Conservation (phyloP, 1,284 basidiomycete genomes). For the Fomitopsis betulina region DNA sequence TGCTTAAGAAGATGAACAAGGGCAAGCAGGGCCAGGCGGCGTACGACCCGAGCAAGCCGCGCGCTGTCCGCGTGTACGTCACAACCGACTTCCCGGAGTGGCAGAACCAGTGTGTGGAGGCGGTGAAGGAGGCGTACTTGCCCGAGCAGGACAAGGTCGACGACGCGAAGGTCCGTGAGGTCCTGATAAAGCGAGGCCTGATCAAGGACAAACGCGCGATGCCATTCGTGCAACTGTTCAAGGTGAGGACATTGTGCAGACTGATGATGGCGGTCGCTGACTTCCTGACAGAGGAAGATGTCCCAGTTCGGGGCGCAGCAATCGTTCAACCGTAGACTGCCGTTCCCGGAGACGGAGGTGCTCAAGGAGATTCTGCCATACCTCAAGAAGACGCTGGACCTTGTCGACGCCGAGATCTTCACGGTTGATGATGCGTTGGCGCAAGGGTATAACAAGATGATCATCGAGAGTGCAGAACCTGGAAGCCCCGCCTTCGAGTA, state of each 20-base stretch:
- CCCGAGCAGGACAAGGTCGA: conserved; percentile 67
- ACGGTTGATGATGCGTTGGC: conserved; percentile 68
- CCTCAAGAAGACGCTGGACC: conserved; percentile 78
- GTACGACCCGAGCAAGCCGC: conserved; percentile 83
- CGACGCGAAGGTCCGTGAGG: conserved; percentile 75
- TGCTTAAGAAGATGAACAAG: conserved; percentile 76
- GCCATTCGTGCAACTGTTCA: conserved; percentile 93
- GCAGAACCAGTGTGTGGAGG: conserved; percentile 83
- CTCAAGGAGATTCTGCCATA: conserved; percentile 75
- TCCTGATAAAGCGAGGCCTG: conserved; percentile 72
- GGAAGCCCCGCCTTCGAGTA: conserved; percentile 85
- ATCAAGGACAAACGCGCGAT: conserved; percentile 96
- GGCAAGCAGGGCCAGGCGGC: conserved; percentile 48
- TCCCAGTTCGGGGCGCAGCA: conserved; percentile 72
- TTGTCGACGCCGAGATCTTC: conserved; percentile 69
- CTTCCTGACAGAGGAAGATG: conserved; percentile 62
- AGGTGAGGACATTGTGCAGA: conserved; percentile 45
- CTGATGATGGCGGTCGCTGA: background rate
- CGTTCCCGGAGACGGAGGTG: conserved; percentile 84
- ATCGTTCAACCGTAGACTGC: conserved; percentile 85
- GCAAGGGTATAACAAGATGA: conserved; percentile 57
- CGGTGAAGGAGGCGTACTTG: conserved; percentile 71
- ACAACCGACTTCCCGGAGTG: conserved; percentile 91
- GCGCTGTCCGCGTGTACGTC: conserved; percentile 85
- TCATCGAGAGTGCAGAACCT: conserved; percentile 86